Evolutionary conservation across 768 basidiomycete genomes (phyloP).

Genomic region (Termitomyces sp.): DNA sequence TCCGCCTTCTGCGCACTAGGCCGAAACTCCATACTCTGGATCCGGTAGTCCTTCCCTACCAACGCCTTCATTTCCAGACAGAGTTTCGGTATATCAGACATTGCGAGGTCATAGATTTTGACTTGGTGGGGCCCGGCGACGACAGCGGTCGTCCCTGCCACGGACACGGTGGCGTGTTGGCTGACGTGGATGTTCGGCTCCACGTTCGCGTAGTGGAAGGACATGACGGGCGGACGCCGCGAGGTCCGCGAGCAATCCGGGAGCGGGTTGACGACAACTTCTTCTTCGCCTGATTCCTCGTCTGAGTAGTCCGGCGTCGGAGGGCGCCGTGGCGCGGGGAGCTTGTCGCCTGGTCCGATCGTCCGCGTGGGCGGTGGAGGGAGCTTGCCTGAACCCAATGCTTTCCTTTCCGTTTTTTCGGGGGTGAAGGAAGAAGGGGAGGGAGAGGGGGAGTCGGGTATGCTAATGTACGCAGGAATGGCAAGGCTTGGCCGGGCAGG

Average conservation of each 20-base stretch:
- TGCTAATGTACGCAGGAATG: constrained; percentile 11
- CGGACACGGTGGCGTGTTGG: constrained; percentile 46
- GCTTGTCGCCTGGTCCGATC: constrained; percentile 62
- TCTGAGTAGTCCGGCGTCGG: constrained; percentile 34
- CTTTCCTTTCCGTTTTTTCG: constrained; percentile 28
- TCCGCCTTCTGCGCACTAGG: constrained; percentile 39
- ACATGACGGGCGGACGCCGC: constrained; percentile 40
- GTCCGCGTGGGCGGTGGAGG: constrained; percentile 74
- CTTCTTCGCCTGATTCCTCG: constrained; percentile 58
- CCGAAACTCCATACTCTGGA: constrained; percentile 77
- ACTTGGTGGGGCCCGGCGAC: constrained; percentile 55
- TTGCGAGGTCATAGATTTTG: constrained; percentile 54
- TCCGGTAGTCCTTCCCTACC: constrained; percentile 58
- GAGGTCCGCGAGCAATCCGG: constrained; percentile 70
- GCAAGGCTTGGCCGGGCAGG: constrained; percentile 20
- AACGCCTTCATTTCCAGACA: constrained; percentile 58
- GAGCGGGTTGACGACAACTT: constrained; percentile 49
- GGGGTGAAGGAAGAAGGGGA: constrained; percentile 11
- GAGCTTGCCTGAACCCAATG: constrained; percentile 34
- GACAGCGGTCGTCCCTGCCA: constrained; percentile 53
- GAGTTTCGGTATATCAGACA: constrained; percentile 38
- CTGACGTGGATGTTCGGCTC: constrained; percentile 54
- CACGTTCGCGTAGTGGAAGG: constrained; percentile 31
- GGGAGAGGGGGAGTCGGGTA: constrained; percentile 7
- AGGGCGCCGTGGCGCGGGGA: constrained; percentile 55